phyloP scores from a whole-genome alignment of 805 yeast genomes.

The Jamesozyma spencerorum region DNA sequence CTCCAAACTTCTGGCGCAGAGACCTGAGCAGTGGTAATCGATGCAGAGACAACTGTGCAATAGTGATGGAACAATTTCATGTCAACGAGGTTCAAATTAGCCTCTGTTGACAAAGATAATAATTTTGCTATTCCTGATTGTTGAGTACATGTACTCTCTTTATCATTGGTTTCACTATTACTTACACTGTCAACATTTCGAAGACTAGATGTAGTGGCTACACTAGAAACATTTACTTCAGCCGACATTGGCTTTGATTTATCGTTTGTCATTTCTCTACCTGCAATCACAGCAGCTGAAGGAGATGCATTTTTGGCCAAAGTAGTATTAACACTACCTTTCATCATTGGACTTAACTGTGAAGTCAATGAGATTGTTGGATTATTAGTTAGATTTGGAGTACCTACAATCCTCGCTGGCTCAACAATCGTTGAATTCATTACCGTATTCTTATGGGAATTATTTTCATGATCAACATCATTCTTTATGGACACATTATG shows the following conservation, averaged over 20 bases:
- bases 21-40: slow-evolving; percentile 86
- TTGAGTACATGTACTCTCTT: background rate
- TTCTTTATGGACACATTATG: background rate
- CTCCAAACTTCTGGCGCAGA: slow-evolving; percentile 77
- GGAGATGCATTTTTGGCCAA: slow-evolving; percentile 9
- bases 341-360: slow-evolving; percentile 7
- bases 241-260: background rate
- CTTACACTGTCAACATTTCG: background rate
- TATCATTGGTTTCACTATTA: background rate
- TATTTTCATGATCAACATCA: background rate
- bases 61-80: slow-evolving; percentile 80
- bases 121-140: slow-evolving; percentile 14
- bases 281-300: slow-evolving; percentile 12
- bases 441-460: background rate
- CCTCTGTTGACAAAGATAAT: slow-evolving; percentile 22
- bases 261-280: slow-evolving; percentile 7
- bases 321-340: background rate
- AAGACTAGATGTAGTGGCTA: background rate
- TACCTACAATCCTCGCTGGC: background rate
- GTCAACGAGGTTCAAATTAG: slow-evolving; percentile 58
- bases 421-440: background rate
- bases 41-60: slow-evolving; percentile 71
- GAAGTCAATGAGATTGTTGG: slow-evolving; percentile 5
- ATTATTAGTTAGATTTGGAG: slow-evolving; percentile 2
- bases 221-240: background rate